Evolutionary conservation across 495 filamentous ascomycete genomes (phyloP).

Genomic region (Neohortaea acidophila): DNA sequence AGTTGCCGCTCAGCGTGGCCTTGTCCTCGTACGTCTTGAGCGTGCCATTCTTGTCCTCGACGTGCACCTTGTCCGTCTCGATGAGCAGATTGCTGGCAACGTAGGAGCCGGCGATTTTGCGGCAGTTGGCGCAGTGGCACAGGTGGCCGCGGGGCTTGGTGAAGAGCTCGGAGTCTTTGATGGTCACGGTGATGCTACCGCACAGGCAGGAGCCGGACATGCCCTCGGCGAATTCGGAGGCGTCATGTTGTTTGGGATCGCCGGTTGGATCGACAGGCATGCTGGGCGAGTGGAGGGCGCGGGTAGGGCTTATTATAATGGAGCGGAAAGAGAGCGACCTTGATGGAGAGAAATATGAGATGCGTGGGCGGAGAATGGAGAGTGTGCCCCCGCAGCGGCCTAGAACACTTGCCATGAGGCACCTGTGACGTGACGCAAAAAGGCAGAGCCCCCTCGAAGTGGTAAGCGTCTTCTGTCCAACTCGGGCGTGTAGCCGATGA

Average conservation of each 20-base stretch:
- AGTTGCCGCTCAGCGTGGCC: slow-evolving; percentile 27
- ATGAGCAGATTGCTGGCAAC: slow-evolving; percentile 27
- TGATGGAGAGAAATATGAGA: too few species aligned
- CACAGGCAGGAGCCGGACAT: slow-evolving; percentile 28
- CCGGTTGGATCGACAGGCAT: slow-evolving; percentile 11
- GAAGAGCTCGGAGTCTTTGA: slow-evolving; percentile 29
- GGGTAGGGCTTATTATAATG: too few species aligned
- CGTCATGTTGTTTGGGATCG: slow-evolving; percentile 18
- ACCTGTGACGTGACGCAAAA: too few species aligned
- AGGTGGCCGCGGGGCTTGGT: slow-evolving; percentile 22
- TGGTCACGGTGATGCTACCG: slow-evolving; percentile 26
- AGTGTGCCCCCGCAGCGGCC: too few species aligned
- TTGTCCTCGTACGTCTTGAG: slow-evolving; percentile 26
- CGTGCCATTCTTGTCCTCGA: slow-evolving; percentile 26
- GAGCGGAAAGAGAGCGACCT: background rate
- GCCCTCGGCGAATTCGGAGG: slow-evolving; percentile 13
- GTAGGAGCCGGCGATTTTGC: slow-evolving; percentile 30
- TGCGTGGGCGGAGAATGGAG: too few species aligned
- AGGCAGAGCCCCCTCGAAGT: too few species aligned
- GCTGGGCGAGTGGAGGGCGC: background rate
- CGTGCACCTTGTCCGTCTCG: slow-evolving; percentile 27
- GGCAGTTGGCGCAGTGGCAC: slow-evolving; percentile 27
- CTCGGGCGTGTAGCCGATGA: too few species aligned
- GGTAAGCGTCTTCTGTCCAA: too few species aligned
- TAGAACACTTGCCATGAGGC: too few species aligned